These are phyloP conservation scores for Lavandula angustifolia DNA, from an alignment of 257 asterid species.

Conservation along the genomic window DNA sequence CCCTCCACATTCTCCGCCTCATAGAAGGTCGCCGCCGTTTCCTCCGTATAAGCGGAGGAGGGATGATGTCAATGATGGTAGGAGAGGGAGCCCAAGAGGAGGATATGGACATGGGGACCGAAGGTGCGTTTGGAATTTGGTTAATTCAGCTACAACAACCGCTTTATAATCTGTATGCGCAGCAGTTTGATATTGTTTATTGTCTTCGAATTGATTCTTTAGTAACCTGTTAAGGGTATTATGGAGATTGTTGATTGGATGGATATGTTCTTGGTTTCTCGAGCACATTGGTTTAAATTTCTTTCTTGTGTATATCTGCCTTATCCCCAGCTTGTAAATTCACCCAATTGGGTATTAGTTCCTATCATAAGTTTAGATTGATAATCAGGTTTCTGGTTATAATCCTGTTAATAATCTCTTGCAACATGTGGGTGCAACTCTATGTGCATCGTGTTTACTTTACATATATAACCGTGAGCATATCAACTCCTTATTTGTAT, in stretches of 20 bases:
- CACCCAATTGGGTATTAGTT: not conserved
- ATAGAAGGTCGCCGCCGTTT: constrained; percentile 26
- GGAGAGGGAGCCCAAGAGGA: constrained; percentile 39
- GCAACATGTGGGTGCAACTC: not conserved
- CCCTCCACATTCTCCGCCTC: constrained; percentile 50
- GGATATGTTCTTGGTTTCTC: not conserved
- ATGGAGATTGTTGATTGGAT: constrained; percentile 2
- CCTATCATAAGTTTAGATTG: not conserved
- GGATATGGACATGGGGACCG: constrained; percentile 30
- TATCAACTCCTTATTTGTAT: not conserved
- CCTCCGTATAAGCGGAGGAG: constrained; percentile 49
- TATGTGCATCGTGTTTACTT: not conserved
- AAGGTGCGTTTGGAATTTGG: constrained; percentile 18
- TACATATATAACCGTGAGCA: not conserved
- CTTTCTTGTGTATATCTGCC: too few relatives aligned
- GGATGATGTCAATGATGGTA: constrained; percentile 61
- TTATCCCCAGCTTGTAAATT: not conserved
- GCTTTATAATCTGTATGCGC: not conserved
- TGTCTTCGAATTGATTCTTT: not conserved
- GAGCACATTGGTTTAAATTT: not conserved
- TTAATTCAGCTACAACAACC: not conserved
- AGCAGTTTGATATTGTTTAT: not conserved
- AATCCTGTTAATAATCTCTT: not conserved
- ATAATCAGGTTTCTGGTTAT: constrained; percentile 9
- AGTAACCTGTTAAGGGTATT: not conserved